A percentile compares a stretch with the other conserved stretches of the same genome.
These are phyloP conservation scores for Chrysoporthe cubensis DNA, from an alignment of 2,329 filamentous ascomycete species.

Conservation along the genomic window DNA sequence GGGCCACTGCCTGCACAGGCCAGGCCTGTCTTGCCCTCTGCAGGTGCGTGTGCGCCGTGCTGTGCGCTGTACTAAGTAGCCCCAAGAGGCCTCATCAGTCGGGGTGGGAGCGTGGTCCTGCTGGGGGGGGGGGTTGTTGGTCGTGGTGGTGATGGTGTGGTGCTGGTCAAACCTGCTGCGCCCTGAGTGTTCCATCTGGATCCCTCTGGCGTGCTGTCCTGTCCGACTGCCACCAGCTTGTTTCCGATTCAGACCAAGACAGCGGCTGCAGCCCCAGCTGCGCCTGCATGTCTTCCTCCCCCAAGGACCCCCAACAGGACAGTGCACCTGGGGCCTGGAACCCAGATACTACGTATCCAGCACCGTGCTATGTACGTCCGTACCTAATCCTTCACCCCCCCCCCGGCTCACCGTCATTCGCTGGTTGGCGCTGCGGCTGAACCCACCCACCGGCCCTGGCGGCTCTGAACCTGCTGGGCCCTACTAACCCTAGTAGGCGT, in stretches of 20 bases:
- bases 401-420: not conserved
- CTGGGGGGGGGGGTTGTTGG: too few relatives aligned
- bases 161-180: too few relatives aligned
- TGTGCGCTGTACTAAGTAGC: not conserved
- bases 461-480: not conserved
- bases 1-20: not conserved
- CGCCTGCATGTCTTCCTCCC: not conserved
- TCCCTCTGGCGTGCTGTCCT: not conserved
- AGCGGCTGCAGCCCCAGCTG: too few relatives aligned
- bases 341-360: not conserved
- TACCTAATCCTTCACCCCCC: too few relatives aligned
- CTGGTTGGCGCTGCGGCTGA: constrained; percentile 5
- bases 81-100: not conserved
- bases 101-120: too few relatives aligned
- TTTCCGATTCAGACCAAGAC: not conserved
- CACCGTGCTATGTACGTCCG: too few relatives aligned
- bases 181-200: not conserved
- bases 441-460: too few relatives aligned
- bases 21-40: not conserved
- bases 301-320: not conserved
- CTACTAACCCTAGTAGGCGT: too few relatives aligned
- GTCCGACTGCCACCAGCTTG: not conserved
- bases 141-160: too few relatives aligned
- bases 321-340: not conserved
- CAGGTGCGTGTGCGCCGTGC: not conserved